These are phyloP conservation scores for Lycium barbarum DNA, from an alignment of 257 asterid species.

Conservation along the genomic window DNA sequence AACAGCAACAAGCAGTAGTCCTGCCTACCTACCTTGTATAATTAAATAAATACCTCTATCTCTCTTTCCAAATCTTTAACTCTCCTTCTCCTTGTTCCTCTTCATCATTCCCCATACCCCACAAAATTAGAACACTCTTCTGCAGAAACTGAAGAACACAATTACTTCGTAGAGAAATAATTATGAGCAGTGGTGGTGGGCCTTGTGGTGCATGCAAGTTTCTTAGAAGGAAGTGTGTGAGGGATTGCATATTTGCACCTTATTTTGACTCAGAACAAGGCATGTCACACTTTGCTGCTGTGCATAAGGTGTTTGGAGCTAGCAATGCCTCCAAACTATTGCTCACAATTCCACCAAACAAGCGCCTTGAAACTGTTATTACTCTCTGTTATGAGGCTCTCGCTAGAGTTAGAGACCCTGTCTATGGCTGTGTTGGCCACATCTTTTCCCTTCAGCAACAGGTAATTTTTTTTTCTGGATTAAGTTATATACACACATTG, in stretches of 20 bases:
- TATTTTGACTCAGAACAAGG: conserved; percentile 49
- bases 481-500: background rate
- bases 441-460: conserved; percentile 51
- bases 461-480: background rate
- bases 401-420: conserved; percentile 52
- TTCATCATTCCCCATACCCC: conserved; percentile 10
- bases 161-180: background rate
- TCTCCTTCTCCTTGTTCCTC: background rate
- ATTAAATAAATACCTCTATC: conserved; percentile 9
- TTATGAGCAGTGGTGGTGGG: conserved; percentile 38
- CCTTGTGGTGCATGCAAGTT: conserved; percentile 61
- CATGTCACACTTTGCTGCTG: conserved; percentile 49
- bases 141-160: background rate
- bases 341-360: conserved; percentile 38
- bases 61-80: conserved; percentile 33
- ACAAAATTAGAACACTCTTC: background rate
- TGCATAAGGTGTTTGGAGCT: conserved; percentile 56
- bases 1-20: conserved; percentile 28
- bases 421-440: conserved; percentile 52
- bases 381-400: conserved; percentile 52
- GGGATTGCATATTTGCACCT: conserved; percentile 54
- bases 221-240: conserved; percentile 48
- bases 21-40: background rate
- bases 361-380: conserved; percentile 49
- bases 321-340: conserved; percentile 53